These are phyloP conservation scores for Xeromyces bisporus DNA, from an alignment of 495 filamentous ascomycete species.

Conservation along the genomic window DNA sequence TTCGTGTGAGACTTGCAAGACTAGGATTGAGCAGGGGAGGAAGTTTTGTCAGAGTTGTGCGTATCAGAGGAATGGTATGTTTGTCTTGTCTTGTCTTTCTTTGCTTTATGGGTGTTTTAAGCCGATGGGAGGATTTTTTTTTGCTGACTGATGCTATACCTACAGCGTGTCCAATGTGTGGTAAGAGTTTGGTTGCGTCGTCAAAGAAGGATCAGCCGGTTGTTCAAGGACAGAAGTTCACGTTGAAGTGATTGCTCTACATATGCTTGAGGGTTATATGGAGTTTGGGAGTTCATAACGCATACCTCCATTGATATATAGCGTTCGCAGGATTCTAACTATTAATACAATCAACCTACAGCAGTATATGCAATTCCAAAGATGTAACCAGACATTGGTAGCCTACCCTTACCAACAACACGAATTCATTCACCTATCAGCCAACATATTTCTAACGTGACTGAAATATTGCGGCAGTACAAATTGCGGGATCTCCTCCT, in stretches of 20 bases:
- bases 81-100: not conserved
- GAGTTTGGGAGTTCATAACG: no score
- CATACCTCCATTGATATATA: no score
- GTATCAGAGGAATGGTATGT: conserved; percentile 45
- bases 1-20: conserved; percentile 44
- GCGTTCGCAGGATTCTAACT: no score
- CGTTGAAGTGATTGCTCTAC: conserved; percentile 47
- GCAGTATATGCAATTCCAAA: no score
- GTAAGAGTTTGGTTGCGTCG: conserved; percentile 37
- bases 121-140: no score
- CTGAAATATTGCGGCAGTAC: conserved; percentile 50
- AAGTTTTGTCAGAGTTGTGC: conserved; percentile 50
- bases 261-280: no score
- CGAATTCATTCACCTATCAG: conserved; percentile 40
- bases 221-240: conserved; percentile 48
- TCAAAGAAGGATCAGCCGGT: conserved; percentile 31
- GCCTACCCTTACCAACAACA: no score
- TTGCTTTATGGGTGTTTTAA: no score
- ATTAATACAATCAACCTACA: no score
- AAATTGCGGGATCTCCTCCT: conserved; percentile 60
- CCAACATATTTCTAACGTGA: conserved; percentile 64
- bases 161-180: conserved; percentile 49
- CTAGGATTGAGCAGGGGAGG: conserved; percentile 44
- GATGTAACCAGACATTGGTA: no score
- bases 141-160: conserved; percentile 2